Evolutionary conservation across 1,284 basidiomycete genomes (phyloP).

Genomic region (Apiotrichum laibachii): DNA sequence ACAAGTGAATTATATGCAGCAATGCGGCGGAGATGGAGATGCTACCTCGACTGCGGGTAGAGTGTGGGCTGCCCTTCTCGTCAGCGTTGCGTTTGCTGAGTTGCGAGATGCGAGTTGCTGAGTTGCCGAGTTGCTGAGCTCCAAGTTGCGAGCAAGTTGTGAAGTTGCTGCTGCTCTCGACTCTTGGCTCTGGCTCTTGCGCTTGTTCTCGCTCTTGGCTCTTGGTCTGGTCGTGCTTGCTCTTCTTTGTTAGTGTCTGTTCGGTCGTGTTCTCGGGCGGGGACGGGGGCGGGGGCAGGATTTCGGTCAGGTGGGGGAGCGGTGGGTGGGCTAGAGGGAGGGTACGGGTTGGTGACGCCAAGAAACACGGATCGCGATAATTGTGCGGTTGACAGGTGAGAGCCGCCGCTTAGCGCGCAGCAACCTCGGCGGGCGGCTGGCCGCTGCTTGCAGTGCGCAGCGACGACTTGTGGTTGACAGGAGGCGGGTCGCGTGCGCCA

Average conservation of each 20-base stretch:
- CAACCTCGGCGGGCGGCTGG: background rate
- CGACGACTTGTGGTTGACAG: background rate
- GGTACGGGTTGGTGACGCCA: background rate
- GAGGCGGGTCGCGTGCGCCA: background rate
- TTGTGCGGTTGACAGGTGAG: too few relatives aligned
- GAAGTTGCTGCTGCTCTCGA: too few relatives aligned
- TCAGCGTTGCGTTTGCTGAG: too few relatives aligned
- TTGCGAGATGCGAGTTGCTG: too few relatives aligned
- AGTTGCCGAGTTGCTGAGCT: too few relatives aligned
- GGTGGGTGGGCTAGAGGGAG: background rate
- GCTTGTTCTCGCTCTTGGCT: too few relatives aligned
- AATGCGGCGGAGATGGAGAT: slow-evolving; percentile 6
- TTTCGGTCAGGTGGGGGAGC: too few relatives aligned
- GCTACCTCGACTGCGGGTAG: background rate
- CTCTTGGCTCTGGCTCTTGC: too few relatives aligned
- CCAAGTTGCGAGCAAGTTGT: too few relatives aligned
- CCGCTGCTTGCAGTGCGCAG: background rate
- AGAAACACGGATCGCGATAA: too few relatives aligned
- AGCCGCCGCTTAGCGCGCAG: background rate
- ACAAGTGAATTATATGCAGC: slow-evolving; percentile 8
- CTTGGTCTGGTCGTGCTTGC: background rate
- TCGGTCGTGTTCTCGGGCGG: background rate
- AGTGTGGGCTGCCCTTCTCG: too few relatives aligned
- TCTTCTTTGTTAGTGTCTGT: background rate
- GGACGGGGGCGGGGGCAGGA: too few relatives aligned